Base-by-base conservation (phyloP, 2,329 filamentous ascomycete species). In the Colletotrichum sp. region DNA sequence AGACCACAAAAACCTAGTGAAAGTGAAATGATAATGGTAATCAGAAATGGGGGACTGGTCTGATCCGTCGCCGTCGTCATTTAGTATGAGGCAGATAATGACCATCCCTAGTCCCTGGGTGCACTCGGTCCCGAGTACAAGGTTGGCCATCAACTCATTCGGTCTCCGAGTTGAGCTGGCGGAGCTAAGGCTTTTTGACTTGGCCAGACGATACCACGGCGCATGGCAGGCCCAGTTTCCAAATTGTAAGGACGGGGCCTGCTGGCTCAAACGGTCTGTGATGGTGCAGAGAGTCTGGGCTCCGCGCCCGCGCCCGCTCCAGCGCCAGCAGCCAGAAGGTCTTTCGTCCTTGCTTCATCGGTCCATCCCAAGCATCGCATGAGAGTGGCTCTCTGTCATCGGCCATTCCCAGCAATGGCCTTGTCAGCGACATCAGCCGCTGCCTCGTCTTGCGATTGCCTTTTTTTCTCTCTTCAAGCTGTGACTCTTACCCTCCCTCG, bases 181-280 rank as follows among this genome's bases (percentile, higher is more conserved):
- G 49, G 62, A 60, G 62, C 62, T 68, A 60, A 60, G 52, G 52
- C 18, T 8, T 39, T 24, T 44, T 60, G n/a, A 68, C 39, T 68
- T 68, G 28, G 28, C 60, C 60, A 8, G 18, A 63, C 16, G 57
- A 26, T 64, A 26, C 32, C 69, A 66, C 39, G 49, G n/a, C 28
- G 24, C 62, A 63, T 59, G 66, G 67, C 57, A 74, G 59, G 44
- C 59, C 16, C 49, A 24, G 72, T 75, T 67, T 75, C 68, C 49
- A 72, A 62, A 24, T 39, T 72, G 72, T 67, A 67, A 32, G 69
- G 72, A 55, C 68, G 71, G 55, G 44, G 72, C 72, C 69, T 75
- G 72, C 72, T 67, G 63, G 68, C 55, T 63, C 72, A 75, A 72
- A 75, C 69, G 24, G 62, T 44, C 72, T 39, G 72, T 52, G 72